A percentile compares a stretch with the other conserved stretches of the same genome.
These are phyloP conservation scores for Populus deltoides DNA, from an alignment of 345 rosid species.

Conservation along the genomic window DNA sequence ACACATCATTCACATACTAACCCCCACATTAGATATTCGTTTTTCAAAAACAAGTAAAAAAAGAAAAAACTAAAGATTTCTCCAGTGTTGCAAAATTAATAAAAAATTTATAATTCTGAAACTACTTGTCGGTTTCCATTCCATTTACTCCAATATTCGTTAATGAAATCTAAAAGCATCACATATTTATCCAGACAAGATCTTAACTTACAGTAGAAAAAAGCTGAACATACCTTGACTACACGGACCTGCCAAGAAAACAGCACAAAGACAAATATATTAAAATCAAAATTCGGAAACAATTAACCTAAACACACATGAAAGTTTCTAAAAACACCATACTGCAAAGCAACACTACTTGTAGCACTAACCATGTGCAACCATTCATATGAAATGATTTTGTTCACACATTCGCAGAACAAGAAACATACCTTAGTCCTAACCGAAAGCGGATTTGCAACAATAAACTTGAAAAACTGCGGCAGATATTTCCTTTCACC, in stretches of 20 bases:
- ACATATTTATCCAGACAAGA: background rate
- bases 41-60: background rate
- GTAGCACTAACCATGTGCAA: background rate
- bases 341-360: background rate
- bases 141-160: background rate
- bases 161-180: background rate
- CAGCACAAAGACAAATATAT: background rate
- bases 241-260: constrained; percentile 68
- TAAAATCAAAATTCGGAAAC: background rate
- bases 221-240: constrained; percentile 70
- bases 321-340: no score
- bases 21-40: background rate
- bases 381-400: no score
- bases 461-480: constrained; percentile 89
- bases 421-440: constrained; percentile 66
- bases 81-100: background rate
- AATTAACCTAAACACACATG: background rate
- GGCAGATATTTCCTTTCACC: constrained; percentile 94
- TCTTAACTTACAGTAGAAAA: background rate
- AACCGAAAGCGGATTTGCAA: constrained; percentile 88
- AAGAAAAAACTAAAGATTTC: background rate
- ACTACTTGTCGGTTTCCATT: background rate
- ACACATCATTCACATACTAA: background rate
- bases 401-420: background rate
- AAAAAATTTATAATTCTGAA: background rate